Evolutionary conservation across 2,329 filamentous ascomycete species (phyloP).

Genomic region (Graphilbum fragrans): DNA sequence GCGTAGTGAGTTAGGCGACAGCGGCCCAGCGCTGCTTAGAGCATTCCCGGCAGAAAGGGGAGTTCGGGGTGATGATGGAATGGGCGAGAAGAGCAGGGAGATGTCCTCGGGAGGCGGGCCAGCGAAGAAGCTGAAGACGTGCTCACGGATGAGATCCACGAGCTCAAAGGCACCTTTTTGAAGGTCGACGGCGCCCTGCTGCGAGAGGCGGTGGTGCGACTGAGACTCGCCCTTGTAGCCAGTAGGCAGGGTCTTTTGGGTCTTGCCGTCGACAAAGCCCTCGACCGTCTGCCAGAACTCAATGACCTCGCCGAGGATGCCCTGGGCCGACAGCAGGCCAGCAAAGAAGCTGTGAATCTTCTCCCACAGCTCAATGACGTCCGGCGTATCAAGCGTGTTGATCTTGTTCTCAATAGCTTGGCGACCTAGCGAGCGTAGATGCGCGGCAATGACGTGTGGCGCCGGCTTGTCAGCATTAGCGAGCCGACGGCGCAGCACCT

Average conservation of each 20-base stretch:
- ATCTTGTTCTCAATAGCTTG: slow-evolving; percentile 50
- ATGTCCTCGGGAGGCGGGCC: slow-evolving; percentile 86
- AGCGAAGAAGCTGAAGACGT: slow-evolving; percentile 69
- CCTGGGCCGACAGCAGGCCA: slow-evolving; percentile 63
- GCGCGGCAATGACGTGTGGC: slow-evolving; percentile 55
- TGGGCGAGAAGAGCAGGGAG: slow-evolving; percentile 72
- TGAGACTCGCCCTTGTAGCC: slow-evolving; percentile 75
- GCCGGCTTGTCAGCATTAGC: slow-evolving; percentile 55
- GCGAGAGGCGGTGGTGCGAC: slow-evolving; percentile 67
- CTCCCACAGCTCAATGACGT: slow-evolving; percentile 87
- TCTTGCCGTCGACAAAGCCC: slow-evolving; percentile 77
- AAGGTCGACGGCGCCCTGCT: slow-evolving; percentile 57
- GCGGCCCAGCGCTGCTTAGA: slow-evolving; percentile 15
- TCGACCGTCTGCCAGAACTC: slow-evolving; percentile 92
- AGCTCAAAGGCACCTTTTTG: slow-evolving; percentile 69
- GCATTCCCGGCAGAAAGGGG: slow-evolving; percentile 35
- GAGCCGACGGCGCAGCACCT: slow-evolving; percentile 73
- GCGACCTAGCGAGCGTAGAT: slow-evolving; percentile 62
- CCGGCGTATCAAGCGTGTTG: slow-evolving; percentile 60
- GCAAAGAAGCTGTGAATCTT: slow-evolving; percentile 66
- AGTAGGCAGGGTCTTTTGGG: slow-evolving; percentile 65
- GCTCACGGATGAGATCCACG: slow-evolving; percentile 71
- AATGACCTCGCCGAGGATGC: slow-evolving; percentile 76
- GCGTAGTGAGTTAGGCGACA: slow-evolving; percentile 45
- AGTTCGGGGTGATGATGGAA: slow-evolving; percentile 56